Base-by-base conservation (phyloP, 2,329 filamentous ascomycete genomes). In the Fusarium agapanthi region DNA sequence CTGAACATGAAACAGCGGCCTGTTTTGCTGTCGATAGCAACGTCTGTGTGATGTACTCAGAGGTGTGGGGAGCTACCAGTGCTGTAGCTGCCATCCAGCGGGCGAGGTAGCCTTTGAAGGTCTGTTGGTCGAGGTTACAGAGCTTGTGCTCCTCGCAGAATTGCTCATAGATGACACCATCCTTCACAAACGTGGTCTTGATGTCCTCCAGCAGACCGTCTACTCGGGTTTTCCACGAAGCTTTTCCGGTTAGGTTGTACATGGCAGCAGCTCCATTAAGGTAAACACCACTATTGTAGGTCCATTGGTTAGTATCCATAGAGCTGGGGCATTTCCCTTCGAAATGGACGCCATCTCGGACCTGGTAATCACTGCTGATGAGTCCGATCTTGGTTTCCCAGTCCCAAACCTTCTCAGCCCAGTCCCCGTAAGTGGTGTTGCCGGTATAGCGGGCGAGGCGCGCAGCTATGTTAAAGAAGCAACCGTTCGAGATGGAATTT, bases 361-460 rank as follows among this genome's bases (percentile, higher is more conserved):
- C 83, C 54, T 85, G 82, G 76, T 84, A 90, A 13, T 87, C 80
- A 7, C 77, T 69, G 47, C 84, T 86, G 74, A 93, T 90, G 60
- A 94, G 84, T 0, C 87, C 86, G 12, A 87, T 83, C 0, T 79
- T 75, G 10, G 80, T 77, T 73, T 90, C 85, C 92, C 92, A 94
- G 51, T 91, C 86, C 79, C 91, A 97, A 13, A 91, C 84, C 75
- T 86, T 91, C 66, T 89, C 86, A 0, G 93, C 94, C 92, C 92
- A 95, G 18, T 93, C 87, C 11, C 88, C 86, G 78, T 97, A 97
- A 0, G 93, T 96, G 61, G 87, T 78, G 81, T 97, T 96, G 56
- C 90, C 89, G 0, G 94, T 97, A 82, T 93, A 96, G 15, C 91
- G 86, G 0, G 92, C 92, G 10, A 97, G 86, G 18, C 94, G 90